Base-by-base conservation (phyloP, 164 flowering plant genomes). In the Nelumbo lutea region DNA sequence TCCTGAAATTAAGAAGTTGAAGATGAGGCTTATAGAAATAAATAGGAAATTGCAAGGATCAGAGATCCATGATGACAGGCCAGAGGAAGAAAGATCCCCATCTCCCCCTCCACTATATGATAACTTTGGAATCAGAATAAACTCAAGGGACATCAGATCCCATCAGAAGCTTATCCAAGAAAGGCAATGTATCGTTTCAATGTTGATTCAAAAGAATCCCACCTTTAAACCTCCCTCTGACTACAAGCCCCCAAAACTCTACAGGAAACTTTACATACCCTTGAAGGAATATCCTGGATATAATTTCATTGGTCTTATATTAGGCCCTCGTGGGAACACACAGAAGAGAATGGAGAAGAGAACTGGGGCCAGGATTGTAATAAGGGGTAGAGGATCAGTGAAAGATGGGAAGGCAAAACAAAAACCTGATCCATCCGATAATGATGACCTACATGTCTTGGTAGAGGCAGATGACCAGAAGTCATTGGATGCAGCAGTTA, bases 241-340 rank as follows among this genome's bases (percentile, higher is more conserved):
- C 4, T 58, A 53, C 61, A 73, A 70, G 59, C 78, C 79, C 9
- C 10, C 64, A 11, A 81, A 72, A 70, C 57, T 75, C 62, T 61
- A 13, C 45, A 85, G 76, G 76, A 83, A 85, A 70, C 79, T 85
- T 11, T 85, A 81, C 64, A 73, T 85, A 46, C 88, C 88, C 2
- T 43, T 66, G 41, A 83, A 70, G 70, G 82, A 83, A 66, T 83
- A 83, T 58, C 88, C 88, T 8, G 68, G 47, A 1, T 79, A 81
- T 68, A 85, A 85, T 66, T 85, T 85, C 56, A 62, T 82, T 43
- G 86, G 84, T 51, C 79, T 77, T 14, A 78, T 83, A 65, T 63
- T 85, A 68, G 88, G 85, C 1, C 86, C 85, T 3, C 68, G 75
- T 3, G 88, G 86, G 15, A 77, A 68, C 65, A 85, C 80, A 0